A percentile compares a stretch with the other conserved stretches of the same genome.
Conservation (phyloP, 345 rosid species). For the Carallia pectinifolia region DNA sequence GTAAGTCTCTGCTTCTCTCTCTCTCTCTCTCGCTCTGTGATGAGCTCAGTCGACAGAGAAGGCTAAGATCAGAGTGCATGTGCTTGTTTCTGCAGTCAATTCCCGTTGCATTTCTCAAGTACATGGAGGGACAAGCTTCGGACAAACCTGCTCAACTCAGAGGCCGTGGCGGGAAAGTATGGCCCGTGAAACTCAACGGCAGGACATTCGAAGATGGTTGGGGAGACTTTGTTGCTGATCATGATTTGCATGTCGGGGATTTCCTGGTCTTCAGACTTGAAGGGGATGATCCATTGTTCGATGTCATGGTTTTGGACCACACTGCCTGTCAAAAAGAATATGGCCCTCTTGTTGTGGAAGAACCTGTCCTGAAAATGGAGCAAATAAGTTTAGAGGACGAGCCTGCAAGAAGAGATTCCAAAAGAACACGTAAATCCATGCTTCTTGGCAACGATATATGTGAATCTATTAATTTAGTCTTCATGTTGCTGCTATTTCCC, state of each 20-base stretch:
- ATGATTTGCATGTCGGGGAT: slow-evolving; percentile 23
- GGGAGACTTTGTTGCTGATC: slow-evolving; percentile 10
- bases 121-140: slow-evolving; percentile 4
- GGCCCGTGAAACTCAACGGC: slow-evolving; percentile 10
- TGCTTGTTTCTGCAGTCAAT: slow-evolving; percentile 14
- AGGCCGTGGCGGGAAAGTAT: slow-evolving; percentile 11
- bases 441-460: too few relatives aligned
- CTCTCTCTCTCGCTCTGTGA: too few relatives aligned
- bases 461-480: not conserved
- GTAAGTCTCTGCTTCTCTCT: not conserved
- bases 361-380: not conserved
- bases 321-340: slow-evolving; percentile 14
- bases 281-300: slow-evolving; percentile 3
- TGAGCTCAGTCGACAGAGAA: too few relatives aligned
- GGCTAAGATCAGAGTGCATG: not conserved
- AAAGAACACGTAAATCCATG: not conserved
- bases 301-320: slow-evolving; percentile 16
- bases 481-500: not conserved
- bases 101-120: slow-evolving; percentile 10
- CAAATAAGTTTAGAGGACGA: not conserved
- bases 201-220: slow-evolving; percentile 19
- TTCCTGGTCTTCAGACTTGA: slow-evolving; percentile 21
- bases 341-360: not conserved
- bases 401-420: not conserved
- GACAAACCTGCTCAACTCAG: slow-evolving; percentile 5